Evolutionary conservation across 177 flowering plant genomes (phyloP).

Genomic region (Vitis hybrid): DNA sequence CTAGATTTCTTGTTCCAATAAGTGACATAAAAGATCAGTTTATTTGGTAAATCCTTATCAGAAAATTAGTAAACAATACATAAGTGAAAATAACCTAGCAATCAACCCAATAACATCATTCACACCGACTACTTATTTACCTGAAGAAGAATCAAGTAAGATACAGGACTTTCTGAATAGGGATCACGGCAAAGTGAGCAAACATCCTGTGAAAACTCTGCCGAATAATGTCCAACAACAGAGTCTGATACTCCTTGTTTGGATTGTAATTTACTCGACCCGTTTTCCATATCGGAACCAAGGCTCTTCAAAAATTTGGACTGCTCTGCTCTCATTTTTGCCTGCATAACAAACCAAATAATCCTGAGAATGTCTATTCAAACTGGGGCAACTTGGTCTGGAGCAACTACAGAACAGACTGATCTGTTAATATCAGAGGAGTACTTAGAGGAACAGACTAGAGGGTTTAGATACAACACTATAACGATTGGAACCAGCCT

Average conservation of each 20-base stretch:
- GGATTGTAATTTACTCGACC: constrained; percentile 25
- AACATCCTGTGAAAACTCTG: constrained; percentile 42
- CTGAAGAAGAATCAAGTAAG: constrained; percentile 83
- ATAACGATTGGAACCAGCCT: too few species aligned
- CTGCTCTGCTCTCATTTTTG: constrained; percentile 88
- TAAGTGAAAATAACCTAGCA: not conserved
- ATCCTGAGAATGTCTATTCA: not conserved
- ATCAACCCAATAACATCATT: not conserved
- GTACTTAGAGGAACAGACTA: too few species aligned
- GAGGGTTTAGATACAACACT: too few species aligned
- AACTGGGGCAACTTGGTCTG: not conserved
- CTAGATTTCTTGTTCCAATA: constrained; percentile 72
- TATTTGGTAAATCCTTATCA: not conserved
- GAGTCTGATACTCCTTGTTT: constrained; percentile 30
- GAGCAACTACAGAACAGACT: not conserved
- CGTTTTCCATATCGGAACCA: constrained; percentile 39
- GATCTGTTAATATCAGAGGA: not conserved
- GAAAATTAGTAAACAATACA: constrained; percentile 1
- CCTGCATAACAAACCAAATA: constrained; percentile 46
- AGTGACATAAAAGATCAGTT: constrained; percentile 1
- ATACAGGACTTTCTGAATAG: constrained; percentile 62
- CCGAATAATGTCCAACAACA: constrained; percentile 25
- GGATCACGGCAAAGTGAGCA: constrained; percentile 94
- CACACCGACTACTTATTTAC: constrained; percentile 29
- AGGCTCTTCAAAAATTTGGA: constrained; percentile 76